These are phyloP conservation scores for Penicillium diatomitis DNA, from an alignment of 495 filamentous ascomycete genomes.

Conservation along the genomic window DNA sequence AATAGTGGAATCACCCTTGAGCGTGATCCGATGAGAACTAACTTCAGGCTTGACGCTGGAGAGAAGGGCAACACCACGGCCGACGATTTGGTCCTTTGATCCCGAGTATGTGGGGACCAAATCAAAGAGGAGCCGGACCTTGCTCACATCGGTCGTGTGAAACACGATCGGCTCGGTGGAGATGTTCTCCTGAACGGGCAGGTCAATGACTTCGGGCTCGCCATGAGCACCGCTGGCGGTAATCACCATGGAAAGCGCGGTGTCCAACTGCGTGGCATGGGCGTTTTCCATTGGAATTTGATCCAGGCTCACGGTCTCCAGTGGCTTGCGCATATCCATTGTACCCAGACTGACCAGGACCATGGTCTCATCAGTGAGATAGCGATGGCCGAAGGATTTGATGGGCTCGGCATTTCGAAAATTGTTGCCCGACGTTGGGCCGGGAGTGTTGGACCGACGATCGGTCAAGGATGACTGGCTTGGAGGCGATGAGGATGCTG, in stretches of 20 bases:
- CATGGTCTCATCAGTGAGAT: constrained; percentile 81
- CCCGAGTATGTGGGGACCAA: constrained; percentile 96
- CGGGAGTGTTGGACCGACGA: constrained; percentile 38
- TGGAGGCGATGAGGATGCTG: constrained; percentile 34
- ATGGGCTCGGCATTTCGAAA: constrained; percentile 56
- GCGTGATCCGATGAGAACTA: constrained; percentile 70
- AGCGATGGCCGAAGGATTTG: constrained; percentile 93
- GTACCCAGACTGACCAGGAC: constrained; percentile 86
- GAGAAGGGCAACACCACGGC: constrained; percentile 84
- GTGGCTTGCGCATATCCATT: constrained; percentile 80
- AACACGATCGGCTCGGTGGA: constrained; percentile 88
- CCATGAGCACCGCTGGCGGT: constrained; percentile 83
- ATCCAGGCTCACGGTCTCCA: constrained; percentile 79
- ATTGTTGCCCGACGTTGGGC: constrained; percentile 27
- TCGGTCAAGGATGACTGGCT: constrained; percentile 42
- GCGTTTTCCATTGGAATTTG: constrained; percentile 77
- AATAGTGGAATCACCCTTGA: constrained; percentile 88
- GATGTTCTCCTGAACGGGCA: constrained; percentile 89
- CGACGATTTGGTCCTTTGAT: constrained; percentile 76
- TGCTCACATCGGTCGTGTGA: constrained; percentile 62
- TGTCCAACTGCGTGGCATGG: constrained; percentile 87
- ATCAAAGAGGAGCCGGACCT: constrained; percentile 87
- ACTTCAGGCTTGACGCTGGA: constrained; percentile 73
- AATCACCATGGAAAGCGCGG: constrained; percentile 82
- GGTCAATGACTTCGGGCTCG: constrained; percentile 78